Conservation (phyloP, 1,139 yeast species). For the Saccharomycopsis hybrid region DNA sequence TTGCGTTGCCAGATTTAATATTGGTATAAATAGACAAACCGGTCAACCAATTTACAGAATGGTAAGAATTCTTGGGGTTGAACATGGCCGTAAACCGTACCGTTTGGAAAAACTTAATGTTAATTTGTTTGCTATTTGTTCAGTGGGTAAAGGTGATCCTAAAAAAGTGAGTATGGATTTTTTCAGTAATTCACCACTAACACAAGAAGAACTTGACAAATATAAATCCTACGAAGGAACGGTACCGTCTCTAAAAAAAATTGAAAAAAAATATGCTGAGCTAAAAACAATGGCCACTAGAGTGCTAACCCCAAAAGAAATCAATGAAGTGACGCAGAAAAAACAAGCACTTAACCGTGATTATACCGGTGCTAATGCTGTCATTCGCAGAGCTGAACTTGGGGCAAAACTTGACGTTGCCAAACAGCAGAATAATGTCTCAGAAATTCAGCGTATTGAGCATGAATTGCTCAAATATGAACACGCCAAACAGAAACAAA, state of each 20-base stretch:
- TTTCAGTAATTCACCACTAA: slow-evolving; percentile 70
- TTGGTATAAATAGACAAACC: slow-evolving; percentile 61
- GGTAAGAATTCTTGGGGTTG: slow-evolving; percentile 69
- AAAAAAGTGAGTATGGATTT: slow-evolving; percentile 68
- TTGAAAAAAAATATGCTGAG: slow-evolving; percentile 60
- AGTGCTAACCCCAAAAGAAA: slow-evolving; percentile 67
- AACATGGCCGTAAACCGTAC: slow-evolving; percentile 49
- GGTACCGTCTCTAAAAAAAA: slow-evolving; percentile 58
- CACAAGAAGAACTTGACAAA: slow-evolving; percentile 63
- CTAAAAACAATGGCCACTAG: slow-evolving; percentile 55
- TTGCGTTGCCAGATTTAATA: slow-evolving; percentile 74
- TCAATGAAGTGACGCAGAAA: slow-evolving; percentile 71
- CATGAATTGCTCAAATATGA: slow-evolving; percentile 40
- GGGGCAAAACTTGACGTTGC: slow-evolving; percentile 77
- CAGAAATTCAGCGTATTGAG: slow-evolving; percentile 47
- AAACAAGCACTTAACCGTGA: slow-evolving; percentile 56
- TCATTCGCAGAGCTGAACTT: slow-evolving; percentile 64
- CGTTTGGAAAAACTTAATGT: slow-evolving; percentile 37
- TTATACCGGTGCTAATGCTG: slow-evolving; percentile 67
- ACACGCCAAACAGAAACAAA: slow-evolving; percentile 29
- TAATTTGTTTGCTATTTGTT: slow-evolving; percentile 38
- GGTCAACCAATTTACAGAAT: slow-evolving; percentile 70
- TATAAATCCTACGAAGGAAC: slow-evolving; percentile 36
- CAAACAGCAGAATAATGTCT: slow-evolving; percentile 51
- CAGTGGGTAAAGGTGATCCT: slow-evolving; percentile 61